Base-by-base conservation (phyloP, 1,284 basidiomycete genomes). In the Ustilago hordei region DNA sequence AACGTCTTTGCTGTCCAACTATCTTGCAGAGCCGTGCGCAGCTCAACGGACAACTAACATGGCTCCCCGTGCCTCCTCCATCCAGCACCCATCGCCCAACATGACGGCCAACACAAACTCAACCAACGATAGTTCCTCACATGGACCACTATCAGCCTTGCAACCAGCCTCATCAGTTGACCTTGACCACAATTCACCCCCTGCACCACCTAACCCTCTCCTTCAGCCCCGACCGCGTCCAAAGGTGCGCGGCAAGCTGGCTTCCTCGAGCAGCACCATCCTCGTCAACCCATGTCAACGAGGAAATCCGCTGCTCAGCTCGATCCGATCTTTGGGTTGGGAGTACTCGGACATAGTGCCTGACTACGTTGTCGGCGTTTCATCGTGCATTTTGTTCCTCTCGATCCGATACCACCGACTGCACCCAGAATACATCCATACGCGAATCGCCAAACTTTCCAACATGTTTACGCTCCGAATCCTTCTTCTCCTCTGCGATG, bases 351-450 rank as follows among this genome's bases (percentile, higher is more conserved):
- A 99, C 83, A 95, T 99, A 63, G 89, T 93, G 4, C 91, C 93
- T 4, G 97, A 99, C 64, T 86, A 84, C 52, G 81, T 84, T 55
- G 78, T 85, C 11, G 83, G 83, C 1, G n/a, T 82, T 1, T 64
- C 85, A 2, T 79, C 64, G 15, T 80, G 83, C 48, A 65, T 80
- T 8, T 72, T 85, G 4, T 84, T 84, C 31, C 79, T 85, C 68
- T 98, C 95, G 84, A 87, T 99, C 69, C 93, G 92, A 79, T 99
- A 99, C 81, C 95, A 99, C 83, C 92, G 95, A 32, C 89, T 99
- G 17, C 97, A 99, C 86, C 97, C 97, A 5, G 97, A 99, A 86
- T 99, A 99, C 85, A 92, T 99, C 69, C 93, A 95, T 84, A 90
- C 90, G 52, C 91, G 97, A 4, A 95, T 99, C 68, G 91, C 94